Percentiles rank a stretch among this genome's conserved stretches.
These are phyloP conservation scores for Cardiosporidium cionae DNA, from an alignment of 169 alveolate genomes.

Conservation along the genomic window DNA sequence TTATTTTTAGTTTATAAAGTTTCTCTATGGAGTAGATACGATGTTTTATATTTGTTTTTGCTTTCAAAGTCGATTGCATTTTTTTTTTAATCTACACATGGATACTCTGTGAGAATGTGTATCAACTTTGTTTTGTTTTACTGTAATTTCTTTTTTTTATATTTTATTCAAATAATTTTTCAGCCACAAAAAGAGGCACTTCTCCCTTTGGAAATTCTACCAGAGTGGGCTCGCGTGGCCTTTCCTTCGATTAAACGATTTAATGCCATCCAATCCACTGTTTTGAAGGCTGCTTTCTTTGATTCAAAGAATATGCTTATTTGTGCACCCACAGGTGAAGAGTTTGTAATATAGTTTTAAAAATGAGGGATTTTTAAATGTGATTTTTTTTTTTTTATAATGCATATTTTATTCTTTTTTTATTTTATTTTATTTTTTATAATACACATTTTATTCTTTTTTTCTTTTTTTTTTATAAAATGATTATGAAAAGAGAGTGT, in stretches of 20 bases:
- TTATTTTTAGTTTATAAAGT: too few species aligned
- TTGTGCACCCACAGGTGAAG: slow-evolving; percentile 3
- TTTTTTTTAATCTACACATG: too few species aligned
- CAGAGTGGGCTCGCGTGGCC: slow-evolving; percentile 39
- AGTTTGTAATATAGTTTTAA: background rate
- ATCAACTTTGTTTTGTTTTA: too few species aligned
- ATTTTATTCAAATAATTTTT: too few species aligned
- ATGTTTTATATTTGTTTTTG: too few species aligned
- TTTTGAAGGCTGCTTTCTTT: slow-evolving; percentile 28
- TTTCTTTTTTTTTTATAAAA: background rate
- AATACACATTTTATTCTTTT: too few species aligned
- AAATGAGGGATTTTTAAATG: background rate
- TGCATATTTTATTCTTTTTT: background rate
- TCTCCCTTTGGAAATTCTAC: slow-evolving; percentile 15
- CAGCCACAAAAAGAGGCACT: too few species aligned
- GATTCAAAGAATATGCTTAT: slow-evolving; percentile 5
- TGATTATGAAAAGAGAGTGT: background rate
- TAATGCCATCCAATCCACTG: slow-evolving; percentile 39
- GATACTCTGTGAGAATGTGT: too few species aligned
- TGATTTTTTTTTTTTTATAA: too few species aligned
- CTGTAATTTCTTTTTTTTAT: too few species aligned
- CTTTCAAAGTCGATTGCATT: too few species aligned
- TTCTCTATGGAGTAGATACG: too few species aligned
- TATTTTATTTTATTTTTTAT: background rate
- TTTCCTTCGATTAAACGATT: slow-evolving; percentile 22